Conservation (phyloP, 257 asterid species). For the Gentiana macrophylla region DNA sequence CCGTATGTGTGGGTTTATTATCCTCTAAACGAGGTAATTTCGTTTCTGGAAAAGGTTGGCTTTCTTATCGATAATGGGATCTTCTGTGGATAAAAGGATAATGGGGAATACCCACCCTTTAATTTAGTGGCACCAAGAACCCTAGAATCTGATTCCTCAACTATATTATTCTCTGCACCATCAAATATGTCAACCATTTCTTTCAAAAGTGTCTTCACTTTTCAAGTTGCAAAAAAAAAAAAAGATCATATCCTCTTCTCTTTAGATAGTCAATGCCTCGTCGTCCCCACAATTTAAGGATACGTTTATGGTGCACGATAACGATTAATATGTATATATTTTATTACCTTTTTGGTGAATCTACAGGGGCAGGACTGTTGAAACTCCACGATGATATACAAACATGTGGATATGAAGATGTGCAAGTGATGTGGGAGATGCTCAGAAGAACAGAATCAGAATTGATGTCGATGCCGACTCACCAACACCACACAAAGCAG, state of each 20-base stretch:
- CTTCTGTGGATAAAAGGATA: too few species aligned
- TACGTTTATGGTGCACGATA: background rate
- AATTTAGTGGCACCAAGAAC: too few species aligned
- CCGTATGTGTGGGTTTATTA: too few species aligned
- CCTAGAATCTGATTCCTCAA: too few species aligned
- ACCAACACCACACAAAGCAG: constrained; percentile 16
- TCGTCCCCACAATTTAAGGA: too few species aligned
- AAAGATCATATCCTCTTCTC: background rate
- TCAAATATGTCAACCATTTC: background rate
- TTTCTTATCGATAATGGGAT: too few species aligned
- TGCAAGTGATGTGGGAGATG: constrained; percentile 98
- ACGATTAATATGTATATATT: background rate
- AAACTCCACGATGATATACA: constrained; percentile 84
- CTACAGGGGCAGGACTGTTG: constrained; percentile 64
- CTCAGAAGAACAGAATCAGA: constrained; percentile 48
- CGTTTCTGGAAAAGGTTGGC: too few species aligned
- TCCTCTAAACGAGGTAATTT: too few species aligned
- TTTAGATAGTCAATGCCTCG: background rate
- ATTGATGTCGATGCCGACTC: constrained; percentile 18
- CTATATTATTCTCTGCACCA: too few species aligned
- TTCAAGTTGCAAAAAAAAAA: background rate
- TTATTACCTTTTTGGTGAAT: constrained; percentile 5
- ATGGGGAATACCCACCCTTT: too few species aligned
- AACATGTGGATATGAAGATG: constrained; percentile 92
- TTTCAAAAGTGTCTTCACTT: background rate